These are phyloP conservation scores for Echria macrotheca DNA, from an alignment of 495 filamentous ascomycete species.

Conservation along the genomic window DNA sequence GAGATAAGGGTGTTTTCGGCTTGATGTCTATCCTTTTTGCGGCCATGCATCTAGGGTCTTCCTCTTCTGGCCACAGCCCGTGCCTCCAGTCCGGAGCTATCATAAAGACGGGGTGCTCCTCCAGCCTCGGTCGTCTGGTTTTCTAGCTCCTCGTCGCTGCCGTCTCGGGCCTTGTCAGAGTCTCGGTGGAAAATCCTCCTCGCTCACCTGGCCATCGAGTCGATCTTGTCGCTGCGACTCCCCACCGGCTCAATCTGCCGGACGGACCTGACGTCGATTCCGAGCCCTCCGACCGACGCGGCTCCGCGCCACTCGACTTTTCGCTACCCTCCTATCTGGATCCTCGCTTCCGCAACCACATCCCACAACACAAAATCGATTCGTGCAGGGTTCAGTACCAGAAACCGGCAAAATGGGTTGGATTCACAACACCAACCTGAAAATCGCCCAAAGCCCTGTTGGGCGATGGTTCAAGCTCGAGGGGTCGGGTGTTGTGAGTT, in stretches of 20 bases:
- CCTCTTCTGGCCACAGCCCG: not conserved
- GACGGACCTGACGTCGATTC: no score
- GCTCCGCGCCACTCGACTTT: no score
- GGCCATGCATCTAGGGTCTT: conserved; percentile 4
- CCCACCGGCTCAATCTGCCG: not conserved
- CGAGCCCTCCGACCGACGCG: no score
- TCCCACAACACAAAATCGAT: no score
- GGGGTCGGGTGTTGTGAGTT: conserved; percentile 64
- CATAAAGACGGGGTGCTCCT: conserved; percentile 14
- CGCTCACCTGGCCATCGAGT: not conserved
- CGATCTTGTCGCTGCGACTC: not conserved
- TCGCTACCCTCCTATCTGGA: no score
- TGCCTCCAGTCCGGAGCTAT: not conserved
- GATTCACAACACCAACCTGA: conserved; percentile 48
- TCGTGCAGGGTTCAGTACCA: no score
- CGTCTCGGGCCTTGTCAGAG: conserved; percentile 7
- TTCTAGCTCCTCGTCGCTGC: conserved; percentile 8
- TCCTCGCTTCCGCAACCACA: not conserved
- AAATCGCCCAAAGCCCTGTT: conserved; percentile 53
- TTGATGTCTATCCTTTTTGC: conserved; percentile 6
- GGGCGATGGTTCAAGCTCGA: conserved; percentile 72
- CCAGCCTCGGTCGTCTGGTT: conserved; percentile 4
- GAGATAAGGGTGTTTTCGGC: conserved; percentile 28
- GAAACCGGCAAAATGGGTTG: conserved; percentile 34
- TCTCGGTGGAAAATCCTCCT: conserved; percentile 4